A percentile compares a stretch with the other conserved stretches of the same genome.
phyloP scores from a whole-genome alignment of 2,329 filamentous ascomycete species.

The Fusarium buharicum region DNA sequence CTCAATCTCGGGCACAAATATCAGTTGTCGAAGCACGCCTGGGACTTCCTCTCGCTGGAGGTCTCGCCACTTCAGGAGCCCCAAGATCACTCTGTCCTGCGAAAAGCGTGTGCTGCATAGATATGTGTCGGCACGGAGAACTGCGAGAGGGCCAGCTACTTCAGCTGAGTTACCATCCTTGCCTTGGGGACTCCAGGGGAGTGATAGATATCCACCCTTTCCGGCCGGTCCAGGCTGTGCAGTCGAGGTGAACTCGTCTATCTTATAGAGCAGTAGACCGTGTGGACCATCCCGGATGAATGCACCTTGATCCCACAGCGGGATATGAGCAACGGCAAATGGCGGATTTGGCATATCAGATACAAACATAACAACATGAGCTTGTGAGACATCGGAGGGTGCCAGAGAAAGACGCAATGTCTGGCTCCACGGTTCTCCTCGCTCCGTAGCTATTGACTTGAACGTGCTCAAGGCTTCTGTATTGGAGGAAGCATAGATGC shows the following conservation, averaged over 20 bases:
- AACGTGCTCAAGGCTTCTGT: slow-evolving; percentile 82
- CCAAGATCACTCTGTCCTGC: slow-evolving; percentile 86
- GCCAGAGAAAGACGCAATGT: slow-evolving; percentile 84
- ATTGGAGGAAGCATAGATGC: slow-evolving; percentile 89
- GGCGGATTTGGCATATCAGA: slow-evolving; percentile 87
- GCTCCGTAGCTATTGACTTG: slow-evolving; percentile 83
- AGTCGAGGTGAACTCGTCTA: slow-evolving; percentile 88
- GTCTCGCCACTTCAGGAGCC: slow-evolving; percentile 87
- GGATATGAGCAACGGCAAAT: slow-evolving; percentile 92
- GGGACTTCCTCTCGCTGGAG: slow-evolving; percentile 76
- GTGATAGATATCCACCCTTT: slow-evolving; percentile 85
- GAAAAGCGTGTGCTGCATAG: slow-evolving; percentile 96
- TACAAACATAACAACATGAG: slow-evolving; percentile 90
- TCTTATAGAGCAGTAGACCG: slow-evolving; percentile 83
- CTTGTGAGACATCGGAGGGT: slow-evolving; percentile 80
- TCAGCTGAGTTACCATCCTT: slow-evolving; percentile 76
- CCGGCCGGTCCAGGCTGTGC: slow-evolving; percentile 70
- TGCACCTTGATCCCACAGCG: slow-evolving; percentile 90
- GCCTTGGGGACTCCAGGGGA: slow-evolving; percentile 80
- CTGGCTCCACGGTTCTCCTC: slow-evolving; percentile 87
- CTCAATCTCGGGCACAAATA: slow-evolving; percentile 96
- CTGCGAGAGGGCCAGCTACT: slow-evolving; percentile 81
- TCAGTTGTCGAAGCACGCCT: slow-evolving; percentile 79
- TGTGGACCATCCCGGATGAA: slow-evolving; percentile 90
- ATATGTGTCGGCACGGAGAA: slow-evolving; percentile 82